Percentiles rank a stretch among this genome's conserved stretches.
phyloP scores from a whole-genome alignment of 768 basidiomycete genomes.

The Saitozyma podzolica region DNA sequence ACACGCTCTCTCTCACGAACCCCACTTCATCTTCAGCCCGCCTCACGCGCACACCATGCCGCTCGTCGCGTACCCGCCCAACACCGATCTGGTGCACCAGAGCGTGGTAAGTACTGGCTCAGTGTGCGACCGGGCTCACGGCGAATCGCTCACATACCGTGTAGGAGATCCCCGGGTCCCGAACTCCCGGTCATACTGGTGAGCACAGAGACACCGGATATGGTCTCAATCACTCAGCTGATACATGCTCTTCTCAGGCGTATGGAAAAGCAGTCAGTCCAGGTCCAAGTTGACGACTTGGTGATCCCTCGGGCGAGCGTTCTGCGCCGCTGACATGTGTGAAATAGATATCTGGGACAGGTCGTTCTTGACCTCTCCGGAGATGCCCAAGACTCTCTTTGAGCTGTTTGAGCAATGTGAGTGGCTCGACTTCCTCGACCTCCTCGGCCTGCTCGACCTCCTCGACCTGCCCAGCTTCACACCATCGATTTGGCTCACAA shows the following conservation, averaged over 20 bases:
- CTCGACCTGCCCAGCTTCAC: too few species aligned
- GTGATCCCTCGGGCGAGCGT: too few species aligned
- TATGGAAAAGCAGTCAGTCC: constrained; percentile 32
- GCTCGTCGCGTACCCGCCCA: constrained; percentile 27
- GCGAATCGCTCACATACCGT: background rate
- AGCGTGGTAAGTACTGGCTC: constrained; percentile 35
- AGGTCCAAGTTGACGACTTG: background rate
- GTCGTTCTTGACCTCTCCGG: constrained; percentile 14
- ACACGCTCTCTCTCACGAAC: too few species aligned
- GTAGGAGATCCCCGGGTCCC: constrained; percentile 31
- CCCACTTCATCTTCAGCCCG: background rate
- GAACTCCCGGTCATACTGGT: constrained; percentile 33
- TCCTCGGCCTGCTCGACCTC: too few species aligned
- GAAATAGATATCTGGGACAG: constrained; percentile 25
- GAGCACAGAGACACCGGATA: constrained; percentile 3
- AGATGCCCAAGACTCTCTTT: constrained; percentile 36
- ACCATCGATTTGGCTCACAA: background rate
- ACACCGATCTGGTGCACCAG: constrained; percentile 37
- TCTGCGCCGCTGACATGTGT: background rate
- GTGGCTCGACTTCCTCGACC: too few species aligned
- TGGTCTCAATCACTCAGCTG: background rate
- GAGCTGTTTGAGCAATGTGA: constrained; percentile 49
- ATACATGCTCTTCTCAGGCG: constrained; percentile 11
- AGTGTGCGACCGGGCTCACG: too few species aligned
- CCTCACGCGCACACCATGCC: constrained; percentile 17